phyloP scores from a whole-genome alignment of 225 moss, liverwort and hornwort genomes.

The Bryoerythrophyllum caledonicum region DNA sequence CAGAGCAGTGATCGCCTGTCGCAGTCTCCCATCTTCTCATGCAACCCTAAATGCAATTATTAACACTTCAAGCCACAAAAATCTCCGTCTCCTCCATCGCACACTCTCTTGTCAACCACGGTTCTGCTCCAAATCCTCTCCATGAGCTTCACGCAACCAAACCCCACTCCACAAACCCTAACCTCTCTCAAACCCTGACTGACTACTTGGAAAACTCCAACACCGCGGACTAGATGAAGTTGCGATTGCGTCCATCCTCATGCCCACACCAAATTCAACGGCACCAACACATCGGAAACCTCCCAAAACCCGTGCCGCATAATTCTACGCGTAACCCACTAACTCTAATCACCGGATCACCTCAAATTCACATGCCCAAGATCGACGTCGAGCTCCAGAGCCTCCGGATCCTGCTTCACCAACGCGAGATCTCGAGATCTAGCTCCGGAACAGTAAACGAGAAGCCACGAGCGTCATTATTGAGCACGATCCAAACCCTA shows the following conservation, averaged over 20 bases:
- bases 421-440: constrained; percentile 24
- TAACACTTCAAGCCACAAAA: neutral
- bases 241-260: constrained; percentile 28
- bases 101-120: neutral
- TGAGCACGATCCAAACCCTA: constrained; percentile 35
- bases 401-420: neutral
- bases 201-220: constrained; percentile 3
- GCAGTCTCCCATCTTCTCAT: constrained; percentile 56
- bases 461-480: neutral
- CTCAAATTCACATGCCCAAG: constrained; percentile 9
- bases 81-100: constrained; percentile 18
- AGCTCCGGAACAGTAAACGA: neutral
- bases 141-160: neutral
- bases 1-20: constrained; percentile 57
- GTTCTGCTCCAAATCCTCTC: neutral
- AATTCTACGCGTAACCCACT: too few species aligned
- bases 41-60: constrained; percentile 22
- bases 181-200: constrained; percentile 35
- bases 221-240: neutral
- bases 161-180: constrained; percentile 34
- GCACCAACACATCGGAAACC: neutral
- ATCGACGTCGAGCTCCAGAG: constrained; percentile 13
- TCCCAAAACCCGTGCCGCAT: neutral
- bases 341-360: constrained; percentile 6
- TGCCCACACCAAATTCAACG: neutral